Evolutionary conservation across 257 asterid genomes (phyloP), one percentile per base, ranked within the genome.

Genomic region (Mitragyna speciosa): DNA sequence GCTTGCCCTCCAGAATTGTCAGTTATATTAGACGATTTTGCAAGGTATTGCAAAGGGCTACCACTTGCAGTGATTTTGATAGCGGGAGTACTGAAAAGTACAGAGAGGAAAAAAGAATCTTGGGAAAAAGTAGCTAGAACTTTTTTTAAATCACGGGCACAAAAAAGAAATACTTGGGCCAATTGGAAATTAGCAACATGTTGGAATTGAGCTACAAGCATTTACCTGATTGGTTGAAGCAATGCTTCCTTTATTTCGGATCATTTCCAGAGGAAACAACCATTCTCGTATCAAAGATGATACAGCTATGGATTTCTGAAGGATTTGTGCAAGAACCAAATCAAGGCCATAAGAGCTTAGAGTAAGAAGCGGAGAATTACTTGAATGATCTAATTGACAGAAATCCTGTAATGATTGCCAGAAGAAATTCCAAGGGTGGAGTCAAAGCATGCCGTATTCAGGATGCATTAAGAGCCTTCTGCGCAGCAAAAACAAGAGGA

Each of bases 361-460:
- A 73, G 26, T 8, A 73, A 28, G 77, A 19, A 2, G 80, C 82
- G 2, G 49, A 67, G 79, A 12, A 41, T 22, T 78, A 73, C 82
- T 30, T 82, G 71, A 51, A 48, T 17, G 82, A 78, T 17, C 76
- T 82, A 28, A 47, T 78, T 28, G 79, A 41, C 45, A 72, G 85
- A 49, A 81, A 61, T 49, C 72, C 75, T 9, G 65, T 75, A 41
- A 81, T 54, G 48, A 12, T 61, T 56, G 20, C 72, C 14, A 68
- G 64, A 61, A 59, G 12, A 80, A 54, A 77, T 30, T 82, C 36
- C 47, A 33, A 22, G 0, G 85, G 85, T 12, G 77, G 54, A 52
- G 77, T 67, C 49, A 82, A 78, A 64, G n/a, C 82, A 43, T 67
- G 83, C 59, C 72, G 61, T 41, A 58, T 82, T 64, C 85, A 82